phyloP scores from a whole-genome alignment of 1,284 basidiomycete genomes.

The Neotropicomus parvogracilis region DNA sequence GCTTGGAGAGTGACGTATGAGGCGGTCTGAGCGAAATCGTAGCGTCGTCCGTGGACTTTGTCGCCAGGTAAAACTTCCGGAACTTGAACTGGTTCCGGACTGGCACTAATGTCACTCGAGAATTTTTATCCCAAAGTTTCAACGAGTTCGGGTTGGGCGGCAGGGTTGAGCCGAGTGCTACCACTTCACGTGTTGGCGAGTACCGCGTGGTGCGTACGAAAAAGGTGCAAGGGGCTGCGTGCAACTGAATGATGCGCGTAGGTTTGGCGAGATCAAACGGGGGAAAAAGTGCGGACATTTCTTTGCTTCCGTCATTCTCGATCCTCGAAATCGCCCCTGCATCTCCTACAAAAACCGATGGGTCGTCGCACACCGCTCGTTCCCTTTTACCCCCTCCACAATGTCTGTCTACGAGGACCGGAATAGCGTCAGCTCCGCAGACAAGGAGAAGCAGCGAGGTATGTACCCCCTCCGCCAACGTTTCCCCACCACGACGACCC shows the following conservation, averaged over 20 bases:
- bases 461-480: background rate
- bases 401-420: conserved; percentile 33
- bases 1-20: too few species aligned
- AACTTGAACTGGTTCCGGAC: too few species aligned
- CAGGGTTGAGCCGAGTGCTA: too few species aligned
- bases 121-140: too few species aligned
- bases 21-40: too few species aligned
- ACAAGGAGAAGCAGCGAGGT: conserved; percentile 31
- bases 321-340: background rate
- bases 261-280: background rate
- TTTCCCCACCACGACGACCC: background rate
- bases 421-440: conserved; percentile 28
- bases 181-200: background rate
- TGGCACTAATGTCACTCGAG: too few species aligned
- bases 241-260: background rate
- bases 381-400: background rate
- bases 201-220: conserved; percentile 2
- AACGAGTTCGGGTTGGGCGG: too few species aligned
- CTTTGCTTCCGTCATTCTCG: background rate
- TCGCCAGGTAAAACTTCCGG: too few species aligned
- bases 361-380: background rate
- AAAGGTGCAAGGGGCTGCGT: background rate
- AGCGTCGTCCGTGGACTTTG: too few species aligned
- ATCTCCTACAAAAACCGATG: conserved; percentile 13
- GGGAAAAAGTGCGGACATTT: background rate